Evolutionary conservation across 75 land plant species (phyloP), one percentile per base, ranked within the genome.

Genomic region (Isoetes taiwanensis): DNA sequence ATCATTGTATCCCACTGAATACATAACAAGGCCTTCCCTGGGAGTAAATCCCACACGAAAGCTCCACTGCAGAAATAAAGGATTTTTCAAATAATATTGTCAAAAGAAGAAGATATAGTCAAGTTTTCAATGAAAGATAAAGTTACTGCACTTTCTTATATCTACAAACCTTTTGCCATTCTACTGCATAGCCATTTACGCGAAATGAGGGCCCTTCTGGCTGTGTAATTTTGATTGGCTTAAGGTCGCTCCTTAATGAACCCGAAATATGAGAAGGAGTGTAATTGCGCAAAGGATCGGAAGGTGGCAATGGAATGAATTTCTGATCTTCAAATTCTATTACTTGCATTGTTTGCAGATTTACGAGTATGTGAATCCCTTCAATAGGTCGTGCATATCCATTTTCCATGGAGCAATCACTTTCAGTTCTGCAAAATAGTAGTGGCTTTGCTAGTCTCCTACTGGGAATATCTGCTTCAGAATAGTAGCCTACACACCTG

Each of bases 341-440:
- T 1, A 93, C 70, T 41, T 75, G 31, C 85, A 85, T 90, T 29
- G 78, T 76, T 69, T 80, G 97, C 80, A 91, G 78, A 71, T 91
- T 88, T 39, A 91, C 88, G 31, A 86, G 64, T 0, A 91, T 80
- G 67, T 80, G 59, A 30, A 91, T 86, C 38, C 99, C 99, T 58
- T 94, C 99, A 61, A 89, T 93, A 38, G 99, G 99, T 30, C 99
- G 79, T 12, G 99, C 99, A 72, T 94, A 94, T 9, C 99, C 99
- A 73, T 94, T 94, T 60, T 94, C 99, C 84, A 94, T 78, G 17
- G 99, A 96, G 50, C 96, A 84, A 31, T 84, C 96, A 71, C 99
- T 89, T 63, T 89, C 90, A 17, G 99, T 89, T 65, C 96, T 68
- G 58, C 90, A 88, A 58, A 94, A 94, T 34, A 94, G 80, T 28